A percentile compares a stretch with the other conserved stretches of the same genome.
Conservation (phyloP, 2,329 filamentous ascomycete species). For the Paracorniculantispora psalliotae region DNA sequence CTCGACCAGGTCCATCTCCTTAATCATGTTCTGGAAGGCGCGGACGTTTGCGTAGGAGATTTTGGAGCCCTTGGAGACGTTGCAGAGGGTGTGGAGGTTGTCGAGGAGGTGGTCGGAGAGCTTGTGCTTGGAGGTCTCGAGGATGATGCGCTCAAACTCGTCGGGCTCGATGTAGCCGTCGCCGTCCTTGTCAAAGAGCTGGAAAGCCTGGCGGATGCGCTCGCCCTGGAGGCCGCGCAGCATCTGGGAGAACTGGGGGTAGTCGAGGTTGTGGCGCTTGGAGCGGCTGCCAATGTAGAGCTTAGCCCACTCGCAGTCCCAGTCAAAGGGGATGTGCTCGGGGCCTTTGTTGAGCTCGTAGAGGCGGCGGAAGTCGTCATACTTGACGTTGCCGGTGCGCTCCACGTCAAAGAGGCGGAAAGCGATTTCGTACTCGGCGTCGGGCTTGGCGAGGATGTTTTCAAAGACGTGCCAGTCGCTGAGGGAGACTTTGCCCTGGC, state of each 20-base stretch:
- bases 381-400: constrained; percentile 78
- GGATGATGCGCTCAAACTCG: constrained; percentile 94
- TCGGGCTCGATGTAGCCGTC: constrained; percentile 95
- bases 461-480: constrained; percentile 91
- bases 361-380: constrained; percentile 77
- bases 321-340: constrained; percentile 86
- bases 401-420: constrained; percentile 94
- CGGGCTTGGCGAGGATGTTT: constrained; percentile 86
- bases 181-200: constrained; percentile 81
- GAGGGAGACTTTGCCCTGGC: constrained; percentile 67
- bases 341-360: constrained; percentile 87
- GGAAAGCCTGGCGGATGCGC: constrained; percentile 91
- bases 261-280: constrained; percentile 86
- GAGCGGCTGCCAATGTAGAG: constrained; percentile 88
- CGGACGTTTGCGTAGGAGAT: constrained; percentile 97
- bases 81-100: constrained; percentile 88
- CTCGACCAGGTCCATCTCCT: constrained; percentile 96
- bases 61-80: constrained; percentile 85
- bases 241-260: constrained; percentile 97
- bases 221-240: constrained; percentile 92
- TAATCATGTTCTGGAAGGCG: constrained; percentile 96
- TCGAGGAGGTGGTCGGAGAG: constrained; percentile 92
- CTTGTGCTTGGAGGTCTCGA: constrained; percentile 90
- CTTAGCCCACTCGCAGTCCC: constrained; percentile 94
- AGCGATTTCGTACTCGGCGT: constrained; percentile 97